Percentiles rank a stretch among this genome's conserved stretches.
Conservation (phyloP, 2,329 filamentous ascomycete genomes). For the Paracamarosporium sp. region DNA sequence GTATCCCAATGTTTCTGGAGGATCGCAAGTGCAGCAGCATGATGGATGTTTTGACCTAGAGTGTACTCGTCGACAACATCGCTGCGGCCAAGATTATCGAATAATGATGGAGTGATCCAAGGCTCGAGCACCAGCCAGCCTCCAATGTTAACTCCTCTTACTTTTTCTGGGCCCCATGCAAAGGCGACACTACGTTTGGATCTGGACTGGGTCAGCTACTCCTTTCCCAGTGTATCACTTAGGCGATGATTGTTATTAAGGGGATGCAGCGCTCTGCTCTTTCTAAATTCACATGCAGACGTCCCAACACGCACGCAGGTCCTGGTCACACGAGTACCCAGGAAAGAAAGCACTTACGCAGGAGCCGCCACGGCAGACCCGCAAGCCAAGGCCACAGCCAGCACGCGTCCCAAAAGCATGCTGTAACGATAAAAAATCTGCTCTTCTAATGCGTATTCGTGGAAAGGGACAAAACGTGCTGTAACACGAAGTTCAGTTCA, state of each 20-base stretch:
- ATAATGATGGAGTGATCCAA: slow-evolving; percentile 67
- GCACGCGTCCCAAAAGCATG: slow-evolving; percentile 33
- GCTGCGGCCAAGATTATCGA: slow-evolving; percentile 44
- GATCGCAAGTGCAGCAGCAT: slow-evolving; percentile 50
- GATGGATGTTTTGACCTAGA: slow-evolving; percentile 57
- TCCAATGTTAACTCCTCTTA: slow-evolving; percentile 60
- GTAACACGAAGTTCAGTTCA: background rate
- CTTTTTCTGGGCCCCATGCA: slow-evolving; percentile 56
- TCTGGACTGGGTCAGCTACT: slow-evolving; percentile 25
- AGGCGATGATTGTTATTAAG: too few relatives aligned
- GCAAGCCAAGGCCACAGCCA: slow-evolving; percentile 31
- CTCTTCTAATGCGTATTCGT: background rate
- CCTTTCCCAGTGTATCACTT: too few relatives aligned
- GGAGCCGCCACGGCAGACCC: slow-evolving; percentile 34
- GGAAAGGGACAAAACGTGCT: background rate
- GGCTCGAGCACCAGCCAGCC: slow-evolving; percentile 59
- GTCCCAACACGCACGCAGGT: slow-evolving; percentile 2
- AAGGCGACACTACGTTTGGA: slow-evolving; percentile 50
- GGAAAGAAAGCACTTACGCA: slow-evolving; percentile 32
- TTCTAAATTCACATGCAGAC: background rate
- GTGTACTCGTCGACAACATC: slow-evolving; percentile 61
- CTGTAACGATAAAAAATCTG: slow-evolving; percentile 8
- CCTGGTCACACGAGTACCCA: background rate
- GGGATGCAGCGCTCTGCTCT: background rate
- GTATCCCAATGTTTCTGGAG: slow-evolving; percentile 60